A percentile compares a stretch with the other conserved stretches of the same genome.
Evolutionary conservation across 352 stramenopile genomes (phyloP).

Genomic region (Aphanomyces invadans): DNA sequence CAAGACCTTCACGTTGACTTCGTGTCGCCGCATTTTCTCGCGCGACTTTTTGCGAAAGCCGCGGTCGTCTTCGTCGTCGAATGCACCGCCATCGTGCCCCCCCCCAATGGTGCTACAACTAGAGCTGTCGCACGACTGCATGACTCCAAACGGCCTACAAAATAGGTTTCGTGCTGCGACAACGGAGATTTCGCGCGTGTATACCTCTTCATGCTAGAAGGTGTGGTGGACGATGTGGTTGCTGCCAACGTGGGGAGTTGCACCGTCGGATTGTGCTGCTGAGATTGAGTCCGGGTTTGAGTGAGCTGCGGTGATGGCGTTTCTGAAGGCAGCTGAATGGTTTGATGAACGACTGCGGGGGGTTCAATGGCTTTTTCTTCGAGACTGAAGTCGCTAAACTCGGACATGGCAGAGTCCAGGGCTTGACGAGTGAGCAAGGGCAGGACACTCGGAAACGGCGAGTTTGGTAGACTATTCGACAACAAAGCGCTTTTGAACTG

Average conservation of each 20-base stretch:
- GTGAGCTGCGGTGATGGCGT: background rate
- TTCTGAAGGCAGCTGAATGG: background rate
- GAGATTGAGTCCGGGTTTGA: background rate
- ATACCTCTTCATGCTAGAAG: conserved; percentile 37
- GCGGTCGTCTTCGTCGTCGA: conserved; percentile 41
- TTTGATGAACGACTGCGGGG: background rate
- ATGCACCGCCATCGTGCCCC: background rate
- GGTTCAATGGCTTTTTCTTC: conserved; percentile 13
- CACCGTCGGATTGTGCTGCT: conserved; percentile 26
- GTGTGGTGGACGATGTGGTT: background rate
- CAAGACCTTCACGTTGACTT: conserved; percentile 70
- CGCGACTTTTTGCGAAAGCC: conserved; percentile 66
- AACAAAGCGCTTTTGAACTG: background rate
- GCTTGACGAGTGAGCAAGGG: conserved; percentile 9
- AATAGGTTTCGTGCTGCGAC: no score
- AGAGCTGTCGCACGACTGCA: conserved; percentile 36
- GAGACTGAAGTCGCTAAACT: conserved; percentile 23
- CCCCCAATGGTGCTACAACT: conserved; percentile 45
- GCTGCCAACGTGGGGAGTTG: conserved; percentile 27
- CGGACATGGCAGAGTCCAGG: conserved; percentile 18
- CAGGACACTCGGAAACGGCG: conserved; percentile 6
- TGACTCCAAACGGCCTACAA: conserved; percentile 32
- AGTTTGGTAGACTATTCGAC: conserved; percentile 17
- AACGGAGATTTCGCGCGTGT: no score
- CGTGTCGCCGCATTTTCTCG: conserved; percentile 69